Conservation (phyloP, 345 rosid genomes). For the Isatis tinctoria region DNA sequence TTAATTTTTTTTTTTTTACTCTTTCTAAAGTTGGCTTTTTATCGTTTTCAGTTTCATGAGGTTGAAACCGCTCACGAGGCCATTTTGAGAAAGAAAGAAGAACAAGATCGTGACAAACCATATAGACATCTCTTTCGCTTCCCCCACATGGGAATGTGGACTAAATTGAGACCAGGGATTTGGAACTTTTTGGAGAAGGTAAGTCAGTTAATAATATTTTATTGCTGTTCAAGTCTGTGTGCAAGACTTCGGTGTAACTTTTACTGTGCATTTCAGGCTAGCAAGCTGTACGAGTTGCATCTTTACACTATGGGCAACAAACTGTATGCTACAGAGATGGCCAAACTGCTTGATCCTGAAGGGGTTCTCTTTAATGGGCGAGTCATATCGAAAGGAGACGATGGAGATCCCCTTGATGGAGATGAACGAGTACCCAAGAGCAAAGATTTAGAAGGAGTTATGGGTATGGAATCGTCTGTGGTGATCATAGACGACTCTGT, state of each 20-base stretch:
- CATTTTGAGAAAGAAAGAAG: constrained; percentile 86
- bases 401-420: constrained; percentile 71
- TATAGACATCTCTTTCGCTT: constrained; percentile 83
- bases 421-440: constrained; percentile 92
- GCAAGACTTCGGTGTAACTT: not conserved
- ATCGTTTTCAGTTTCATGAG: constrained; percentile 62
- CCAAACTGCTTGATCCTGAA: constrained; percentile 90
- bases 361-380: constrained; percentile 89
- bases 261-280: constrained; percentile 54
- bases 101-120: constrained; percentile 88
- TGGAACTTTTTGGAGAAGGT: constrained; percentile 98
- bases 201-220: not conserved
- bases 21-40: not conserved
- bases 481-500: constrained; percentile 95
- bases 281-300: constrained; percentile 87
- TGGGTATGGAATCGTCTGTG: constrained; percentile 98
- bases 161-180: constrained; percentile 93
- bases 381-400: constrained; percentile 97
- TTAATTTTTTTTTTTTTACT: not conserved
- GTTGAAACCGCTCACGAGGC: constrained; percentile 84
- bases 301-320: constrained; percentile 99
- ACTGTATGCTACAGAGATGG: constrained; percentile 99
- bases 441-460: constrained; percentile 97
- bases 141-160: constrained; percentile 99
- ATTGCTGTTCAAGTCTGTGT: not conserved